These are phyloP conservation scores for Guyanaporus albipodus DNA, from an alignment of 768 basidiomycete species.

Conservation along the genomic window DNA sequence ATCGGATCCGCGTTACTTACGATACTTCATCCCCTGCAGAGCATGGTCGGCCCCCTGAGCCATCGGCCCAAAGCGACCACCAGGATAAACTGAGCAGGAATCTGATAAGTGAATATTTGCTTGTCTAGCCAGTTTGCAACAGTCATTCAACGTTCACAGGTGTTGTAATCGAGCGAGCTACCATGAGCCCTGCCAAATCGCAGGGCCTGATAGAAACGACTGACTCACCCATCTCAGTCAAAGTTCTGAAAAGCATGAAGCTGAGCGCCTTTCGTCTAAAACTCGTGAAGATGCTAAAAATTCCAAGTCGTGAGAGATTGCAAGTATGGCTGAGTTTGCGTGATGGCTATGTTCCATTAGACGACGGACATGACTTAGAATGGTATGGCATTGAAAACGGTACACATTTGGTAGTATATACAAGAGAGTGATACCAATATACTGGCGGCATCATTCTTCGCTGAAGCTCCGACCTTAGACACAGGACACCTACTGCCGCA, in stretches of 20 bases:
- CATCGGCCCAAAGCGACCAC: slow-evolving; percentile 23
- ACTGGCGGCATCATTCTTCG: neutral
- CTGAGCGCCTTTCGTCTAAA: slow-evolving; percentile 63
- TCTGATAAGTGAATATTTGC: slow-evolving; percentile 49
- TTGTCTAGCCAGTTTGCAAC: neutral
- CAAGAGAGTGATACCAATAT: slow-evolving; percentile 11
- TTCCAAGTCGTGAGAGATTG: slow-evolving; percentile 32
- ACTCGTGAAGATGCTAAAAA: slow-evolving; percentile 47
- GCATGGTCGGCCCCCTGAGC: slow-evolving; percentile 50
- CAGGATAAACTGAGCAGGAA: slow-evolving; percentile 56
- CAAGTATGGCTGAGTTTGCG: slow-evolving; percentile 55
- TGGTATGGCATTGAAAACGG: slow-evolving; percentile 72
- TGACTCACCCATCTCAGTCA: slow-evolving; percentile 34
- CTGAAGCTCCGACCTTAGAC: neutral
- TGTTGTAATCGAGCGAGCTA: slow-evolving; percentile 29
- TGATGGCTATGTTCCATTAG: slow-evolving; percentile 48
- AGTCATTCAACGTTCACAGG: slow-evolving; percentile 17
- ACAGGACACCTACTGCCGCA: slow-evolving; percentile 13
- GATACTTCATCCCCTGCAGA: slow-evolving; percentile 36
- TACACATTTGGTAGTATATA: slow-evolving; percentile 33
- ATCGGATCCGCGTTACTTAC: slow-evolving; percentile 1
- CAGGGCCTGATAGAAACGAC: slow-evolving; percentile 13
- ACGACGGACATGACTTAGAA: slow-evolving; percentile 52
- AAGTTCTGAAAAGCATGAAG: slow-evolving; percentile 66
- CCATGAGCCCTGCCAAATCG: slow-evolving; percentile 20